Evolutionary conservation across 176 grass and related monocot species (phyloP).

Genomic region (Zizania latifolia): DNA sequence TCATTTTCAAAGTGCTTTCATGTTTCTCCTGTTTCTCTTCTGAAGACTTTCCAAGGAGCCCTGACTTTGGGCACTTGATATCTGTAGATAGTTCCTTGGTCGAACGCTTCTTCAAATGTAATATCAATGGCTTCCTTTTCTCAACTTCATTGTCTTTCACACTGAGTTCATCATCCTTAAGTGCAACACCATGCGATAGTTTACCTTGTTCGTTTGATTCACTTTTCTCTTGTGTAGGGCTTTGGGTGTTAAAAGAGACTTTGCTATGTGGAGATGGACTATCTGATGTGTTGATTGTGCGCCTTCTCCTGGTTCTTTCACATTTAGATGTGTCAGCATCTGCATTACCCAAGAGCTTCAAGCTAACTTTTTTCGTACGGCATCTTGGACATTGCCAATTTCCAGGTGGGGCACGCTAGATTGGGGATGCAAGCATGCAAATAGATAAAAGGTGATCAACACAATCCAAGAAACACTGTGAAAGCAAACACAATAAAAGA

Average conservation of each 20-base stretch:
- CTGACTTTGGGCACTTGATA: constrained; percentile 39
- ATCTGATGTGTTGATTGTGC: constrained; percentile 40
- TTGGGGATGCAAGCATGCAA: constrained; percentile 17
- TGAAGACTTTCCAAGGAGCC: constrained; percentile 26
- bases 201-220: constrained; percentile 51
- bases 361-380: constrained; percentile 46
- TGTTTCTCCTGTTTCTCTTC: constrained; percentile 50
- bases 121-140: constrained; percentile 46
- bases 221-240: constrained; percentile 38
- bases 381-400: constrained; percentile 85
- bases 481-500: constrained; percentile 16
- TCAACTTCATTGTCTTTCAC: constrained; percentile 33
- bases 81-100: constrained; percentile 36
- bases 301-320: constrained; percentile 56
- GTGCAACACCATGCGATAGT: constrained; percentile 23
- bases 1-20: constrained; percentile 36
- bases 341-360: constrained; percentile 47
- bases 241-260: constrained; percentile 36
- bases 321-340: constrained; percentile 53
- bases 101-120: constrained; percentile 41
- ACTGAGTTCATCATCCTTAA: constrained; percentile 28
- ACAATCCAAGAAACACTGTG: constrained; percentile 1
- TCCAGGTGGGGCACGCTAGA: constrained; percentile 69
- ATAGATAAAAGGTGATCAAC: constrained; percentile 19
- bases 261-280: constrained; percentile 41